Conservation (phyloP, 495 filamentous ascomycete species). For the Tuber umbilicatum region DNA sequence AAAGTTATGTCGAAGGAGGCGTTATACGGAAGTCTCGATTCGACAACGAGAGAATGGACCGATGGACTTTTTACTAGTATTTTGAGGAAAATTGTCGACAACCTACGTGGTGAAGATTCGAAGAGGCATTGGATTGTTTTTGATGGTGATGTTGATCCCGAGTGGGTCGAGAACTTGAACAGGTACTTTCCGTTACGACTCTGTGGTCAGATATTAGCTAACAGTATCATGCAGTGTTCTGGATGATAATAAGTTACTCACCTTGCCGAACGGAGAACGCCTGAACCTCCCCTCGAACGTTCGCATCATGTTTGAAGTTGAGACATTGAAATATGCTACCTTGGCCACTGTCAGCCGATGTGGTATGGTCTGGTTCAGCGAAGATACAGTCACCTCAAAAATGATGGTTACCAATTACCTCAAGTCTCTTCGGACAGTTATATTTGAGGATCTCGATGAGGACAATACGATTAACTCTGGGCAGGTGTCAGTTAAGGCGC, state of each 20-base stretch:
- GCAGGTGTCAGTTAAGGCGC: conserved; percentile 67
- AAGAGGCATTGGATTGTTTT: conserved; percentile 99
- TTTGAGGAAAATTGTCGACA: conserved; percentile 95
- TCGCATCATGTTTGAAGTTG: conserved; percentile 98
- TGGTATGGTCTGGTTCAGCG: conserved; percentile 99
- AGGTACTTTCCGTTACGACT: conserved; percentile 41
- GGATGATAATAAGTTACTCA: conserved; percentile 96
- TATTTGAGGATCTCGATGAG: conserved; percentile 91
- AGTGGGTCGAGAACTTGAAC: conserved; percentile 99
- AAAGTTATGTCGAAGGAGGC: conserved; percentile 99
- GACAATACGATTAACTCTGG: conserved; percentile 71
- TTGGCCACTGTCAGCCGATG: conserved; percentile 96
- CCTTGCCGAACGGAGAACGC: conserved; percentile 94
- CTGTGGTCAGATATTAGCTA: conserved; percentile 9
- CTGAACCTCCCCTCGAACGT: conserved; percentile 89
- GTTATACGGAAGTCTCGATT: conserved; percentile 89
- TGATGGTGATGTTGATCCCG: conserved; percentile 96
- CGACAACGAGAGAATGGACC: conserved; percentile 96
- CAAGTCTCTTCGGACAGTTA: conserved; percentile 65
- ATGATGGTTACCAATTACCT: conserved; percentile 95
- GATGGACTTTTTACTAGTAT: conserved; percentile 98
- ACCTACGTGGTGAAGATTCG: conserved; percentile 88
- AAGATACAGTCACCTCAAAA: conserved; percentile 82
- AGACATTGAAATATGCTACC: conserved; percentile 96
- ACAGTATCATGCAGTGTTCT: conserved; percentile 57